Base-by-base conservation (phyloP, 148 eudicot species). In the Hydrangea macrophylla region DNA sequence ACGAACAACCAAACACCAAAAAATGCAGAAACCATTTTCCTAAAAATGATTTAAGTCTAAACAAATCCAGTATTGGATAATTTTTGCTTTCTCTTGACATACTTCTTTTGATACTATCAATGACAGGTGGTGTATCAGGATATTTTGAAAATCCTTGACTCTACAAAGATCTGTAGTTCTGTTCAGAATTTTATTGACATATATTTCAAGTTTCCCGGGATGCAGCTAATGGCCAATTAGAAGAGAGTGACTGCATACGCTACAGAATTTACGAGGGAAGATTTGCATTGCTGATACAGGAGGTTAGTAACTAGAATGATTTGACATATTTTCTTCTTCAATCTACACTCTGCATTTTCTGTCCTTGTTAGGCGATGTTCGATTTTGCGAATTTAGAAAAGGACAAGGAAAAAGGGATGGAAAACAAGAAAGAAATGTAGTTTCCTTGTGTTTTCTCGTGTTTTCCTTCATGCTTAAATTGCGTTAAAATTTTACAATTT, bases 191-290 rank as follows among this genome's bases (percentile, higher is more conserved):
- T 94, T 81, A 81, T 81, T 74, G 98, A 94, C 76, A 78, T 94
- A 48, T 94, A 94, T 79, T 73, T 94, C 28, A 78, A 84, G 79
- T 85, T 94, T 72, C 85, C 97, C 78, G 98, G 96, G 69, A 81
- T 84, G 67, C 98, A 79, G 72, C 90, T 68, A 86, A 85, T 72
- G 94, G 96, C 32, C 85, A 85, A 63, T 75, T 94, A 83, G 74
- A 90, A 20, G 98, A 94, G 75, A 81, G 96, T 80, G 98, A 94
- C 73, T 94, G 96, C 75, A 90, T 94, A 74, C 84, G 98, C 61
- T 96, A 90, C 60, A 82, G 98, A 80, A 88, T 94, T 61, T 94
- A 97, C 59, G 98, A 94, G 76, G 98, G 98, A 50, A 82, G 97
- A 89, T 94, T 90, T 77, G 97, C 98, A 22, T 79, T 94, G 80